Percentiles rank a stretch among this genome's conserved stretches.
Evolutionary conservation across 1,139 yeast species (phyloP).

Genomic region (Saccharomyces hybrid): DNA sequence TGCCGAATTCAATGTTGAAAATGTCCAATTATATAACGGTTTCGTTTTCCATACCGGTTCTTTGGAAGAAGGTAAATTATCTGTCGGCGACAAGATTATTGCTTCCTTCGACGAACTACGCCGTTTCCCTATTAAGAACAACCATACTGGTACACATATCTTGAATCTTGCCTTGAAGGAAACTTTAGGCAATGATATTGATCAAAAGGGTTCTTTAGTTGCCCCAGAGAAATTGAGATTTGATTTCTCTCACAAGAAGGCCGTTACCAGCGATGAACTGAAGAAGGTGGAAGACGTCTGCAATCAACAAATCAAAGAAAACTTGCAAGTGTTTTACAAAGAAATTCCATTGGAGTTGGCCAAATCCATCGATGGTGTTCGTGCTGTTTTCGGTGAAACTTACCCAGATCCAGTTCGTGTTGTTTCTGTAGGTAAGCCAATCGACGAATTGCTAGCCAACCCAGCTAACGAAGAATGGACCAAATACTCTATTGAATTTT

Average conservation of each 20-base stretch:
- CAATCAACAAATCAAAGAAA: slow-evolving; percentile 62
- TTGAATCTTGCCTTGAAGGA: slow-evolving; percentile 82
- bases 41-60: slow-evolving; percentile 92
- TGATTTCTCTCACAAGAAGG: slow-evolving; percentile 90
- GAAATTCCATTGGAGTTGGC: slow-evolving; percentile 75
- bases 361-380: slow-evolving; percentile 67
- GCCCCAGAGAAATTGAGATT: slow-evolving; percentile 92
- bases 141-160: slow-evolving; percentile 97
- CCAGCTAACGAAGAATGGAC: slow-evolving; percentile 73
- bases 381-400: slow-evolving; percentile 98
- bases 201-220: slow-evolving; percentile 95
- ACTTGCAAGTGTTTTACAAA: slow-evolving; percentile 67
- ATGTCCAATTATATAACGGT: slow-evolving; percentile 90
- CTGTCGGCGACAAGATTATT: slow-evolving; percentile 62
- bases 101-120: slow-evolving; percentile 89
- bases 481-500: slow-evolving; percentile 79
- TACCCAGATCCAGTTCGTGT: slow-evolving; percentile 99
- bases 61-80: slow-evolving; percentile 65
- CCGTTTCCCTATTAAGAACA: slow-evolving; percentile 94
- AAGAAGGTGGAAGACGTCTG: slow-evolving; percentile 67
- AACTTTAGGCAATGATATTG: slow-evolving; percentile 79
- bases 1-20: slow-evolving; percentile 80
- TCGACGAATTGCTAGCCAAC: slow-evolving; percentile 65
- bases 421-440: slow-evolving; percentile 88
- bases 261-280: slow-evolving; percentile 62